These are phyloP conservation scores for Peronosclerospora sorghi DNA, from an alignment of 352 stramenopile species.

Conservation along the genomic window DNA sequence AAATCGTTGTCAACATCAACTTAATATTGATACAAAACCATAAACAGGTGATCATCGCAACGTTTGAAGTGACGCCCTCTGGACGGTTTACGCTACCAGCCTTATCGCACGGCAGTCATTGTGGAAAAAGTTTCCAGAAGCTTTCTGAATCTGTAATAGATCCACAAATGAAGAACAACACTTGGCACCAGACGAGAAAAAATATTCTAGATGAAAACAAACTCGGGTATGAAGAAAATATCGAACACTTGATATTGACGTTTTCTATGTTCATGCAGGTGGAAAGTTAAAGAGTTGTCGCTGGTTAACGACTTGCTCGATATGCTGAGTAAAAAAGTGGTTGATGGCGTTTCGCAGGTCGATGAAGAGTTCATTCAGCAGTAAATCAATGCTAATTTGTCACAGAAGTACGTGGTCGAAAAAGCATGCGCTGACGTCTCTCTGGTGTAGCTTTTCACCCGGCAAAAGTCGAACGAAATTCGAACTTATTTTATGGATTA, in stretches of 20 bases:
- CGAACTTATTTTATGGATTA: slow-evolving; percentile 33
- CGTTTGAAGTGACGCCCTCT: no score
- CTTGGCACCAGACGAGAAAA: slow-evolving; percentile 62
- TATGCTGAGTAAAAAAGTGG: slow-evolving; percentile 45
- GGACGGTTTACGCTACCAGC: no score
- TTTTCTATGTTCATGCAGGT: slow-evolving; percentile 20
- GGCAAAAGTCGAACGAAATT: slow-evolving; percentile 69
- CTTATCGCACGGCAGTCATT: neutral
- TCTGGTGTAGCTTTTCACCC: slow-evolving; percentile 46
- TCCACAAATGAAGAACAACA: slow-evolving; percentile 59
- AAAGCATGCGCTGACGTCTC: neutral
- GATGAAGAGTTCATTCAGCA: slow-evolving; percentile 25
- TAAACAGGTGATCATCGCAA: no score
- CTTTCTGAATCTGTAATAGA: slow-evolving; percentile 49
- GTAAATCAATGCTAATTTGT: slow-evolving; percentile 17
- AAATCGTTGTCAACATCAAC: no score
- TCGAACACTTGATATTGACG: no score
- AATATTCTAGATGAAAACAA: slow-evolving; percentile 71
- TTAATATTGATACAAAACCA: no score
- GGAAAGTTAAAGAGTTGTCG: slow-evolving; percentile 53
- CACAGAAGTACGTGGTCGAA: neutral
- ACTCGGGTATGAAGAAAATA: slow-evolving; percentile 23
- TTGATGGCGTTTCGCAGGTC: slow-evolving; percentile 35
- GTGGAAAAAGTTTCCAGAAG: slow-evolving; percentile 44
- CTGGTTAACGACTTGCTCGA: slow-evolving; percentile 48